These are phyloP conservation scores for Gossypium aridum DNA, from an alignment of 441 rosid genomes.

Conservation along the genomic window DNA sequence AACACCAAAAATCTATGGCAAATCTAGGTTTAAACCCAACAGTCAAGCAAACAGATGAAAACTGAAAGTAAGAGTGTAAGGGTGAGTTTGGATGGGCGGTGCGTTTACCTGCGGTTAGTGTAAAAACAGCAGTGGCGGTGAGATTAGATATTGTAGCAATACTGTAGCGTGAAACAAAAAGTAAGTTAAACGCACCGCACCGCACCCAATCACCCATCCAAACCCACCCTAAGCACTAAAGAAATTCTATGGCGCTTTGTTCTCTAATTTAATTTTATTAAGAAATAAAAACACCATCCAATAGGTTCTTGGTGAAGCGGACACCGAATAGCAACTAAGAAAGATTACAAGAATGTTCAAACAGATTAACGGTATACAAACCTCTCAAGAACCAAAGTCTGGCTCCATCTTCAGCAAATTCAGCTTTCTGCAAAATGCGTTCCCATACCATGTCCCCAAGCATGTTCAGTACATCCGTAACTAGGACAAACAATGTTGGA, in stretches of 20 bases:
- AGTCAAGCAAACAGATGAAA: neutral
- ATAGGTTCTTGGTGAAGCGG: neutral
- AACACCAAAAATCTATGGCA: neutral
- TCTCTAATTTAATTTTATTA: neutral
- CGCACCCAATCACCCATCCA: no score
- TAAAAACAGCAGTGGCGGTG: no score
- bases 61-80: neutral
- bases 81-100: no score
- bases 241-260: neutral
- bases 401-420: conserved; percentile 60
- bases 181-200: no score
- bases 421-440: conserved; percentile 79
- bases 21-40: neutral
- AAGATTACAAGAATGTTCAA: neutral
- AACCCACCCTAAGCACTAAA: neutral
- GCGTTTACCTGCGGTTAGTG: no score
- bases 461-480: conserved; percentile 74
- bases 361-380: conserved; percentile 17
- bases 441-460: conserved; percentile 93
- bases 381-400: conserved; percentile 49
- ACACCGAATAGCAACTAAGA: neutral
- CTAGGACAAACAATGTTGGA: conserved; percentile 87
- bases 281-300: neutral
- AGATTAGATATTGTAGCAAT: no score
- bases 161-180: no score